Evolutionary conservation across 2,329 filamentous ascomycete genomes (phyloP).

Genomic region (Xylaria hypoxylon): DNA sequence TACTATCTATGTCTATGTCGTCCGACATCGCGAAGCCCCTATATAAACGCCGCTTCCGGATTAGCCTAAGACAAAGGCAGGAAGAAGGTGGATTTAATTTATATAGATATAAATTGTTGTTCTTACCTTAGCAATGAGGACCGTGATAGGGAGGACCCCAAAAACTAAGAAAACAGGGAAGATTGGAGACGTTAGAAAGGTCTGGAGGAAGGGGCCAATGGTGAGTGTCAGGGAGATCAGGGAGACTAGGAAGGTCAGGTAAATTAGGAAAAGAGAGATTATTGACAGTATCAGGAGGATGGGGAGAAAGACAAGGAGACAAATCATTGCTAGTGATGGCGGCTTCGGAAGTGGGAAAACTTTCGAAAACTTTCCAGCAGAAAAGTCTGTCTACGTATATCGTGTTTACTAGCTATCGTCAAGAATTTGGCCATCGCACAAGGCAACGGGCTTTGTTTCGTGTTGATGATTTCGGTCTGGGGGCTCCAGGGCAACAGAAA

Average conservation of each 20-base stretch:
- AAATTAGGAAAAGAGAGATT: neutral
- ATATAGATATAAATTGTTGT: neutral
- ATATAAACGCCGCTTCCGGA: neutral
- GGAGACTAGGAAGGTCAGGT: no score
- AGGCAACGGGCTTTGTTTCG: no score
- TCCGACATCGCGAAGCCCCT: neutral
- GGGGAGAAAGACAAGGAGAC: no score
- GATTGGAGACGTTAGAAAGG: no score
- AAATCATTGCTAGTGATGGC: neutral
- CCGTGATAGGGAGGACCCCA: no score
- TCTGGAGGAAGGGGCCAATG: no score
- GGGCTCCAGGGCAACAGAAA: neutral
- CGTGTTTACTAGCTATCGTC: neutral
- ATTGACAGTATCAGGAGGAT: no score
- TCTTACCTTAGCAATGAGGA: neutral
- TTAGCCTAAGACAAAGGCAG: neutral
- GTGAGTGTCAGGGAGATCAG: no score
- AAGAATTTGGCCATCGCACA: neutral
- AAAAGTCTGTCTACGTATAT: neutral
- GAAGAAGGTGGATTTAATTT: neutral
- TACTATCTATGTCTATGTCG: neutral
- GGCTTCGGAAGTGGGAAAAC: neutral
- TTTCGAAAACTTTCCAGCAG: neutral
- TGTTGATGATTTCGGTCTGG: no score
- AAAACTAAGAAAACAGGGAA: no score